Percentiles rank a stretch among this genome's conserved stretches.
These are phyloP conservation scores for Solanum chaucha DNA, from an alignment of 257 asterid genomes.

Conservation along the genomic window DNA sequence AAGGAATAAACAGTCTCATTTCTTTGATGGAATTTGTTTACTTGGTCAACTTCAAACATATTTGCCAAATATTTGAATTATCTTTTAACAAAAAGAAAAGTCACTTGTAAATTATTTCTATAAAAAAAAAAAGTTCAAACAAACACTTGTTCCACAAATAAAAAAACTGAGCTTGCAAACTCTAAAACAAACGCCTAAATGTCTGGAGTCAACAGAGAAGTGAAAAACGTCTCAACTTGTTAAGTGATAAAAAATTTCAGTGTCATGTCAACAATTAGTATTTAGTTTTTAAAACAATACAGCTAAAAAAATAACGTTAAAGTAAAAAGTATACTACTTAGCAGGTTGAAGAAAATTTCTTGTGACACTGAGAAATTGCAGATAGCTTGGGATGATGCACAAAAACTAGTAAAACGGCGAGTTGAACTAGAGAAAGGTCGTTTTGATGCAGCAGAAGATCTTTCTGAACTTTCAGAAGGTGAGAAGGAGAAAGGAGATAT, in stretches of 20 bases:
- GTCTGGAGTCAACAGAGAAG: not conserved
- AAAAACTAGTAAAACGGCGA: slow-evolving; percentile 29
- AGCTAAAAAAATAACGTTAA: not conserved
- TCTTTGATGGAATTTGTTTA: not conserved
- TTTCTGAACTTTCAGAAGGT: slow-evolving; percentile 64
- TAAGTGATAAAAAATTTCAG: not conserved
- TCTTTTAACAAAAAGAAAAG: not conserved
- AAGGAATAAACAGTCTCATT: not conserved
- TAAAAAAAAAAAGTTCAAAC: not conserved
- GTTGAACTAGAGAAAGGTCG: slow-evolving; percentile 42
- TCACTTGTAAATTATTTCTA: not conserved
- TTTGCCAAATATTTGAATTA: not conserved
- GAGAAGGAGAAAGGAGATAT: slow-evolving; percentile 44
- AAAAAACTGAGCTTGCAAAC: not conserved
- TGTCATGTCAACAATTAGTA: not conserved
- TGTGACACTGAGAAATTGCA: slow-evolving; percentile 10
- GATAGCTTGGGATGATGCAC: slow-evolving; percentile 58
- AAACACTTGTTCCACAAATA: not conserved
- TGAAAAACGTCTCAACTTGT: not conserved
- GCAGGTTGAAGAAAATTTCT: not conserved
- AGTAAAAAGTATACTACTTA: not conserved
- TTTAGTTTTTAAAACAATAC: not conserved
- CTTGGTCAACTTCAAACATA: not conserved
- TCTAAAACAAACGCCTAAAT: not conserved
- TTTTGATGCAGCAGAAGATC: slow-evolving; percentile 43